These are phyloP conservation scores for Aspergillus steynii DNA, from an alignment of 495 filamentous ascomycete species.

Conservation along the genomic window DNA sequence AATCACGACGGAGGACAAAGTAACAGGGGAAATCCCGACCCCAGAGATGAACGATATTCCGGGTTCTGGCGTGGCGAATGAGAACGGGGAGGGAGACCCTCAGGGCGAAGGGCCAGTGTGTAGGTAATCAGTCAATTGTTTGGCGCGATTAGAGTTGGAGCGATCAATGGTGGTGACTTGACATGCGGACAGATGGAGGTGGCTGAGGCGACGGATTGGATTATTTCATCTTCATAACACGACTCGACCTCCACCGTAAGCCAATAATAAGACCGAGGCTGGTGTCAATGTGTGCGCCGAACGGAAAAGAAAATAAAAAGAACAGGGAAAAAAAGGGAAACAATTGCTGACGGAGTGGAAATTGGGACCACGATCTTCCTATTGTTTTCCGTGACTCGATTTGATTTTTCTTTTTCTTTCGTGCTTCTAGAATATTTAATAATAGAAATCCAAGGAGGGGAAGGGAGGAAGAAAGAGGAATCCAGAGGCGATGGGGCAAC, in stretches of 20 bases:
- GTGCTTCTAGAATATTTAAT: conserved; percentile 5
- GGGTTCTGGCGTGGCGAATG: not conserved
- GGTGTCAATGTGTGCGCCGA: too few species aligned
- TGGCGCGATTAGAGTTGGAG: not conserved
- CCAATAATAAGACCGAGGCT: not conserved
- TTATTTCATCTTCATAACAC: not conserved
- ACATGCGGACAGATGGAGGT: not conserved
- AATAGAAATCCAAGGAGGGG: conserved; percentile 12
- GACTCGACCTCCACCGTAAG: not conserved
- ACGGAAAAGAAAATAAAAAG: too few species aligned
- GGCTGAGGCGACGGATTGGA: not conserved
- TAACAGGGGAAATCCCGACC: not conserved
- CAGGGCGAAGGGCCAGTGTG: not conserved
- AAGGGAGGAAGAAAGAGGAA: conserved; percentile 43
- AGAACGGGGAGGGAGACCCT: not conserved
- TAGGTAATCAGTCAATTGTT: not conserved
- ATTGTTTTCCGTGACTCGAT: conserved; percentile 48
- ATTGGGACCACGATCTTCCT: not conserved
- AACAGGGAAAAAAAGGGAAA: not conserved
- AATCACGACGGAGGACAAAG: not conserved
- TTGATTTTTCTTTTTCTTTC: not conserved
- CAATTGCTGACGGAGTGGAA: not conserved
- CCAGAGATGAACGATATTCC: not conserved
- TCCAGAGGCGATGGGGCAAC: conserved; percentile 46
- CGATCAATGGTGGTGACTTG: not conserved